A percentile compares a stretch with the other conserved stretches of the same genome.
Evolutionary conservation across 805 yeast genomes (phyloP).

Genomic region (Suhomyces tanzawaensis): DNA sequence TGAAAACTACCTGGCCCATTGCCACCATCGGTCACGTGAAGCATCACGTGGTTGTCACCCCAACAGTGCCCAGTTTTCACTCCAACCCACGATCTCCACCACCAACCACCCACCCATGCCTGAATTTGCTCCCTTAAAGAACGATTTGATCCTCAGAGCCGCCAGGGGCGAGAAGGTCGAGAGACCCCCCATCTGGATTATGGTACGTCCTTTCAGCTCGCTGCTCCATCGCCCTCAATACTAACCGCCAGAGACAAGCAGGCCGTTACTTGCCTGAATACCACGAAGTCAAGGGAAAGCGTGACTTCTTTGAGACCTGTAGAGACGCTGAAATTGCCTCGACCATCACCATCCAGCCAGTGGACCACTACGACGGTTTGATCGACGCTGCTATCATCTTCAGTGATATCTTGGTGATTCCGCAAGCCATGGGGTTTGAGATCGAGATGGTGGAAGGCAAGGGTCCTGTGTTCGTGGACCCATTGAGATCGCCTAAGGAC

Average conservation of each 20-base stretch:
- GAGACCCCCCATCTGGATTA: constrained; percentile 97
- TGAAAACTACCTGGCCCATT: no score
- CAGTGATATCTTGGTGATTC: constrained; percentile 91
- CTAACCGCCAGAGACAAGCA: constrained; percentile 69
- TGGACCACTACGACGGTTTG: constrained; percentile 82
- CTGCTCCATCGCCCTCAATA: neutral
- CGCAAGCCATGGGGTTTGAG: constrained; percentile 97
- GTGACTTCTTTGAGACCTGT: constrained; percentile 95
- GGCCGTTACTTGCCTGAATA: constrained; percentile 92
- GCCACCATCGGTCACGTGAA: no score
- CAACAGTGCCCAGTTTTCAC: no score
- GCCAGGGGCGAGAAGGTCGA: constrained; percentile 89
- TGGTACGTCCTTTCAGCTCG: constrained; percentile 43
- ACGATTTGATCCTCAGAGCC: constrained; percentile 88
- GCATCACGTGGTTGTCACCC: no score
- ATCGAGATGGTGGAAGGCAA: constrained; percentile 92
- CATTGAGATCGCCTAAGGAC: constrained; percentile 74
- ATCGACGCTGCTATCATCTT: constrained; percentile 97
- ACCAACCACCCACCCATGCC: constrained; percentile 18
- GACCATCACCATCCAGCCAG: constrained; percentile 92
- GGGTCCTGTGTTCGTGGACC: constrained; percentile 91
- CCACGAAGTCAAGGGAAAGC: constrained; percentile 77
- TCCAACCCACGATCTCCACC: no score
- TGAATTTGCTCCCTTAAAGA: constrained; percentile 73
- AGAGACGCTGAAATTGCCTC: constrained; percentile 92